Evolutionary conservation across 2,329 filamentous ascomycete species (phyloP).

Genomic region (Sclerotinia spermophila): DNA sequence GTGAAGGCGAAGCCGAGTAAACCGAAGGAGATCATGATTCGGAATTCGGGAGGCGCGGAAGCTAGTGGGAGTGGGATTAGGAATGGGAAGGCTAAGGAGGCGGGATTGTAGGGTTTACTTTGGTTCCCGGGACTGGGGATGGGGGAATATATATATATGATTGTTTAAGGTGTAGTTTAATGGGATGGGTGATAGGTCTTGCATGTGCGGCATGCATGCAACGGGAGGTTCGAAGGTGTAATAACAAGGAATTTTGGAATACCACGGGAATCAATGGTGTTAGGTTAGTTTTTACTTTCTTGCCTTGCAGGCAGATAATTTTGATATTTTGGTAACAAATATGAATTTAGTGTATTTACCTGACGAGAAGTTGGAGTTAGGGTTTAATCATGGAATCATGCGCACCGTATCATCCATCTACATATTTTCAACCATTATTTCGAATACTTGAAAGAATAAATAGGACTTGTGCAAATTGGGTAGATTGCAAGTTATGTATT

Average conservation of each 20-base stretch:
- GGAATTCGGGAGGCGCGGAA: not conserved
- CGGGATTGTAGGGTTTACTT: not conserved
- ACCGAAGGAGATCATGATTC: conserved; percentile 8
- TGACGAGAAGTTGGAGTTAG: too few species aligned
- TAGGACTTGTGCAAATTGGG: too few species aligned
- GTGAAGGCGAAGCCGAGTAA: not conserved
- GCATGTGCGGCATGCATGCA: not conserved
- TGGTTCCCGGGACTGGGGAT: not conserved
- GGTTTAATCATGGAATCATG: not conserved
- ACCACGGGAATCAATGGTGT: not conserved
- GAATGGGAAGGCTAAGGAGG: conserved; percentile 14
- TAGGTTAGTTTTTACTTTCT: not conserved
- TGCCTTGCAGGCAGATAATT: not conserved
- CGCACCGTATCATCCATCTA: not conserved
- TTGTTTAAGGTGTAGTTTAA: not conserved
- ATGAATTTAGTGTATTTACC: not conserved
- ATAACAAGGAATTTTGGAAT: not conserved
- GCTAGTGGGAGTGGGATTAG: not conserved
- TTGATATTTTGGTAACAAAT: not conserved
- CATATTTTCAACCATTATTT: not conserved
- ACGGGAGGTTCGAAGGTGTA: not conserved
- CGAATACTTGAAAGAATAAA: rapidly evolving
- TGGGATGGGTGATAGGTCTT: not conserved
- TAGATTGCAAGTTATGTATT: too few species aligned
- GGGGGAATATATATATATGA: not conserved